phyloP scores from a whole-genome alignment of 2,329 filamentous ascomycete genomes.

The Exophiala bonariae region DNA sequence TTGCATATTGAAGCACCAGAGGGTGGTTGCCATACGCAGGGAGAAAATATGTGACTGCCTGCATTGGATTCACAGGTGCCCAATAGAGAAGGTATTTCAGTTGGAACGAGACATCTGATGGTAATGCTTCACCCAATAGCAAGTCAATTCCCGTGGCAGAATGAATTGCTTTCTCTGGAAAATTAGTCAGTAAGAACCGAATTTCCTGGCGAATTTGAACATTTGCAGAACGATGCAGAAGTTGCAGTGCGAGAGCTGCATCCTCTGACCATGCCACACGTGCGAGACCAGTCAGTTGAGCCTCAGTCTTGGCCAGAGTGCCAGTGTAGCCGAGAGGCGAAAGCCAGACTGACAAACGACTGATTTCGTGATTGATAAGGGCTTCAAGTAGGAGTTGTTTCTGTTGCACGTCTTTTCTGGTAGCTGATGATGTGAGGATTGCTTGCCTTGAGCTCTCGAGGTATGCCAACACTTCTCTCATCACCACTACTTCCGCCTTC shows the following conservation, averaged over 20 bases:
- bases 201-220: conserved; percentile 72
- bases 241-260: conserved; percentile 82
- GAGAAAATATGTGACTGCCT: conserved; percentile 88
- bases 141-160: conserved; percentile 83
- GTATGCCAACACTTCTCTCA: conserved; percentile 70
- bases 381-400: conserved; percentile 83
- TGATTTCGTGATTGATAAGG: conserved; percentile 81
- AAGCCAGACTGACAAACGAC: conserved; percentile 84
- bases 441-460: conserved; percentile 66
- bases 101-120: conserved; percentile 77
- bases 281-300: conserved; percentile 62
- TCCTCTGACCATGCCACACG: conserved; percentile 84
- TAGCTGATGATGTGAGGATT: conserved; percentile 49
- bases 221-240: conserved; percentile 76
- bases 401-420: conserved; percentile 65
- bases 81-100: conserved; percentile 94
- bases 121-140: conserved; percentile 73
- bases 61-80: conserved; percentile 88
- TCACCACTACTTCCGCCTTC: conserved; percentile 83
- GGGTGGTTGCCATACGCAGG: conserved; percentile 89
- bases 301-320: conserved; percentile 11
- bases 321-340: conserved; percentile 66
- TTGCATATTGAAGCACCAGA: conserved; percentile 93
- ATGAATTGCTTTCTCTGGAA: conserved; percentile 76
- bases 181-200: conserved; percentile 75